Evolutionary conservation across 2,329 filamentous ascomycete genomes (phyloP), one percentile per base, ranked within the genome.

Genomic region (Didymella keratinophila): DNA sequence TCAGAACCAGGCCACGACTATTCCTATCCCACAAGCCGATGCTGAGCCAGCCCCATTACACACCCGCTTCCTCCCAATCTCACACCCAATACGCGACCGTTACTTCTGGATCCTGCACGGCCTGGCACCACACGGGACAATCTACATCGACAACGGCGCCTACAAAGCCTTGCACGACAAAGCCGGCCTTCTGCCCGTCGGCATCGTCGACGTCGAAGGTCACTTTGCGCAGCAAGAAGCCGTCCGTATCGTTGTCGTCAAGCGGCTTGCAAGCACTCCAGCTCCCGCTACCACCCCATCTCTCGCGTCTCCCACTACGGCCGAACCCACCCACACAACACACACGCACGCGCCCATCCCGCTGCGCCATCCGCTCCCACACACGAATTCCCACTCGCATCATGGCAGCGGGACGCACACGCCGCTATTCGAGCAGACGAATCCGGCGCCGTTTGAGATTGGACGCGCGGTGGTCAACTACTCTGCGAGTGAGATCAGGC

Each of bases 61-160:
- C 78, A 99, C 95, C 3, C 89, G 95, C 56, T 99, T 99, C 82
- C 83, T 97, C 12, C 92, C 93, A 0, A 92, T 92, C 10, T 82
- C 85, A 0, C 87, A 91, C 25, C 93, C 94, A 1, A 95, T 98
- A 59, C 88, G 92, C 56, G 95, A 97, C 75, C 89, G 94, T 61
- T 93, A 95, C 74, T 98, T 99, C 83, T 99, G 95, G 95, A 88
- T 99, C 47, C 84, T 98, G 0, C 92, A 99, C 78, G 95, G 94
- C 10, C 87, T 97, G 11, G 88, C 89, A 23, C 92, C 95, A 0
- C 93, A 96, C 71, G 95, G 95, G 14, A 96, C 90, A 2, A 75
- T 99, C 25, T 98, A 92, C 79, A 96, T 99, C 68, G 95, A 99
- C 80, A 81, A 86, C n/a, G 95, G 95, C 41, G 94, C 94, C 3